Percentiles rank a stretch among this genome's conserved stretches.
Evolutionary conservation across 2,329 filamentous ascomycete species (phyloP).

Genomic region (Talaromyces funiculosus): DNA sequence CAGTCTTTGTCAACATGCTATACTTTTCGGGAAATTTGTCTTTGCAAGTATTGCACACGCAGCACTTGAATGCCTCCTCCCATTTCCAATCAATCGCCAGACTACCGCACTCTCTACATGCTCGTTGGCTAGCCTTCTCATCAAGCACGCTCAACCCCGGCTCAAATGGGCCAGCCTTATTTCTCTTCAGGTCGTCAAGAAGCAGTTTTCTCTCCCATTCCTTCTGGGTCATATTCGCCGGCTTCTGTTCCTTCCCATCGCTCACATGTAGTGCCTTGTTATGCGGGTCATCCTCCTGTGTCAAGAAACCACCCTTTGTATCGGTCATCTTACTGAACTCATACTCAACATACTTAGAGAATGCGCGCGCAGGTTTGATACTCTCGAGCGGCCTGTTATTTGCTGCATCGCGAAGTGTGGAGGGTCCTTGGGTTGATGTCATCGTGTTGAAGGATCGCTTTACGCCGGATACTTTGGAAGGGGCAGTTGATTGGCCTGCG

Average conservation of each 20-base stretch:
- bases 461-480: slow-evolving; percentile 52
- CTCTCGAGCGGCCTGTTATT: slow-evolving; percentile 38
- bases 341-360: slow-evolving; percentile 92
- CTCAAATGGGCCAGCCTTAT: slow-evolving; percentile 78
- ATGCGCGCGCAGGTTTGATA: slow-evolving; percentile 76
- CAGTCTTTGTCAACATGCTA: slow-evolving; percentile 91
- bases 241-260: slow-evolving; percentile 59
- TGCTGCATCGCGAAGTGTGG: slow-evolving; percentile 63
- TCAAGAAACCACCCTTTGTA: slow-evolving; percentile 92
- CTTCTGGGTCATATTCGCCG: slow-evolving; percentile 78
- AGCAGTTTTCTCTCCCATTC: slow-evolving; percentile 88
- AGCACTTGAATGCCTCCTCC: slow-evolving; percentile 73
- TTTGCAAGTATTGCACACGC: slow-evolving; percentile 78
- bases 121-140: slow-evolving; percentile 60
- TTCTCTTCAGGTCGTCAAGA: slow-evolving; percentile 63
- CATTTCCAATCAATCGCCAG: slow-evolving; percentile 93
- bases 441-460: slow-evolving; percentile 69
- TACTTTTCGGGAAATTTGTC: slow-evolving; percentile 89
- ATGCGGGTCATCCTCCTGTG: slow-evolving; percentile 83
- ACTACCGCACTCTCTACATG: slow-evolving; percentile 75
- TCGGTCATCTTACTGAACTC: slow-evolving; percentile 98
- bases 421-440: slow-evolving; percentile 47
- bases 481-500: neutral
- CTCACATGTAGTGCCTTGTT: slow-evolving; percentile 67
- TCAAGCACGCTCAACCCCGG: slow-evolving; percentile 74